phyloP scores from a whole-genome alignment of 805 yeast species.

The Kluyveromyces wickerhamii region DNA sequence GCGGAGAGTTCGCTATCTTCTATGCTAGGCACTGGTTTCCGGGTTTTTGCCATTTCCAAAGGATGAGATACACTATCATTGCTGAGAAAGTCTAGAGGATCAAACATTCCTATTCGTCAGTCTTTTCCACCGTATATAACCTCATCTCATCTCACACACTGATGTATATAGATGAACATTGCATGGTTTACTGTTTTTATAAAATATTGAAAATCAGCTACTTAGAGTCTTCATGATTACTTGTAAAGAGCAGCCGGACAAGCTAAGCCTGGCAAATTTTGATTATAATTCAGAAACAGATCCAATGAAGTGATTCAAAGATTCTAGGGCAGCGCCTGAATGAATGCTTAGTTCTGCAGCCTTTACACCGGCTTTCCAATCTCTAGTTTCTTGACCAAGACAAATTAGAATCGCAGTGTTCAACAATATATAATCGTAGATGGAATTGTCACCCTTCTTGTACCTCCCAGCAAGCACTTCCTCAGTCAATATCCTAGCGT shows the following conservation, averaged over 20 bases:
- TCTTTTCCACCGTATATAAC: too few species aligned
- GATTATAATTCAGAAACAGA: slow-evolving; percentile 19
- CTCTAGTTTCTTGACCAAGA: slow-evolving; percentile 55
- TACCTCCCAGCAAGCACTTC: slow-evolving; percentile 37
- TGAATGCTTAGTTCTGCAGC: slow-evolving; percentile 61
- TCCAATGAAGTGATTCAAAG: slow-evolving; percentile 44
- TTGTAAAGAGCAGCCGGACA: too few species aligned
- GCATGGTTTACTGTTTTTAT: too few species aligned
- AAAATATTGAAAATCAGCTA: too few species aligned
- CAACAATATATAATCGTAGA: slow-evolving; percentile 83
- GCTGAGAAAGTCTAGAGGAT: slow-evolving; percentile 27
- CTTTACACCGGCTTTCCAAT: slow-evolving; percentile 73
- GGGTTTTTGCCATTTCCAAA: too few species aligned
- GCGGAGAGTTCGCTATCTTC: too few species aligned
- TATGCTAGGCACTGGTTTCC: too few species aligned
- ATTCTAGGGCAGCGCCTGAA: slow-evolving; percentile 56
- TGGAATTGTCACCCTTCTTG: slow-evolving; percentile 45
- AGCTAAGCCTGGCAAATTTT: too few species aligned
- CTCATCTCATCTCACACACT: too few species aligned
- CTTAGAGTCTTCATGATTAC: too few species aligned
- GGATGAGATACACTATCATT: slow-evolving; percentile 2
- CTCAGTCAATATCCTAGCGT: slow-evolving; percentile 48
- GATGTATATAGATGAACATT: too few species aligned
- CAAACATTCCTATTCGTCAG: slow-evolving; percentile 29
- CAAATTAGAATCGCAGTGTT: slow-evolving; percentile 85